Base-by-base conservation (phyloP, 192 early-diverging fungal species). In the Geranomyces michiganensis region DNA sequence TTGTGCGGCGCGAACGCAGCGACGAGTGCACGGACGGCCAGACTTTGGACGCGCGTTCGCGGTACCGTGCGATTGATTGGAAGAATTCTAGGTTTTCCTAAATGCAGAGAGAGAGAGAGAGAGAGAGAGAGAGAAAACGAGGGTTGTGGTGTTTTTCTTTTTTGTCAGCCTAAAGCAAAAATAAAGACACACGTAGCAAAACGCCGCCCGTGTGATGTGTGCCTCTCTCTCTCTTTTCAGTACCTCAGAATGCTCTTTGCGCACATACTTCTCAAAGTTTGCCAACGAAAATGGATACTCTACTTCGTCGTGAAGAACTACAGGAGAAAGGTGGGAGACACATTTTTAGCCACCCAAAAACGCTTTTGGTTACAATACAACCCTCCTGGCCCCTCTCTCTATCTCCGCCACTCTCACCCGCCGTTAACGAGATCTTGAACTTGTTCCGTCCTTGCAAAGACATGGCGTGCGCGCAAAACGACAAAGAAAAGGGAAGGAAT, bases 21-120 rank as follows among this genome's bases (percentile, higher is more conserved):
- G 26, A 17, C 21, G 44, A 24, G 1, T 49, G 31, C 5, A 19
- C 51, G 43, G 17, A 33, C 19, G 59, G 74, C 45, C 60, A 76
- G 49, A 64, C 1, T 31, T 26, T 44, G 3, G 33, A 19, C 6
- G 74, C 74, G 6, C 10, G 17, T 26, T 48, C 51, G 32, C 74
- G 74, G 45, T 76, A 76, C 13, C 51, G 43, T 5, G 59, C 51
- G 9, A 76, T 31, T 13, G 67, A 43, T 24, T 71, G 46, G 51
- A 67, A 76, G 51, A 76, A 76, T 43, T 70, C 74, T 5, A 76
- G 67, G 49, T 76, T 76, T 56, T 76, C 74, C 68, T 76, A 43
- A 10, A 59, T 22, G 47, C 14, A 21, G 22, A 51, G 0, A 22
- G 56, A 13, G 36, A 49, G 49, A n/a, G 51, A 22, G 21, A 22